Evolutionary conservation across 768 basidiomycete genomes (phyloP), one percentile per base, ranked within the genome.

Genomic region (Exidia glandulosa): DNA sequence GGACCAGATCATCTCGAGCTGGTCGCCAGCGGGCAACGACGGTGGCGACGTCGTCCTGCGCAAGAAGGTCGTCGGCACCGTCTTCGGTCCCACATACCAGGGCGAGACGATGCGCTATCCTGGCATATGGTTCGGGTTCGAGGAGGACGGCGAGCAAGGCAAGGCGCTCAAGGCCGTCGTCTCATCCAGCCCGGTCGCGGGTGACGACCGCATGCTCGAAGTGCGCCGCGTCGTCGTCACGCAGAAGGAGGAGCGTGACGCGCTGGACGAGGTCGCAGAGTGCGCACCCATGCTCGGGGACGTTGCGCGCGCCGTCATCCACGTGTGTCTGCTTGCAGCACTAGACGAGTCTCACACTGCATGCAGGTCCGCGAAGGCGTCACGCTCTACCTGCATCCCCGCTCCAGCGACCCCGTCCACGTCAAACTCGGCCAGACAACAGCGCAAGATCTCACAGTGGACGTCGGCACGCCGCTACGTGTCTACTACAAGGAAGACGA

Each of bases 401-500:
- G 81, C 10, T 68, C 77, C 13, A 70, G 79, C 3, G 67, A 67
- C 36, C 77, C 81, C 19, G 65, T 91, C 27, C 78, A 82, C 45
- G 73, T 95, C 56, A 76, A 77, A 25, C 68, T 96, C 19, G 85
- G 88, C 27, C 75, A 82, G 64, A 94, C 90, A 5, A 91, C 85
- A 7, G 85, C 87, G 2, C 90, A 95, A 69, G 92, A 94, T 69
- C 72, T 94, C 50, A 80, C 76, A 1, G 74, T 87, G 29, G 90
- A 90, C 63, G 75, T 95, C 23, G 93, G 93, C 5, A 78, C 88
- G 14, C 91, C 93, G 3, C 73, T 84, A 16, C 79, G 86, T 32
- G 76, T 85, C 56, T 87, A 88, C 70, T 89, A 90, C 74, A 93
- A 94, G 69, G 91, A 94, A 59, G 93, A 94, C 66, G 85, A 89